Base-by-base conservation (phyloP, 305 asterid species). In the Rubia occidens region DNA sequence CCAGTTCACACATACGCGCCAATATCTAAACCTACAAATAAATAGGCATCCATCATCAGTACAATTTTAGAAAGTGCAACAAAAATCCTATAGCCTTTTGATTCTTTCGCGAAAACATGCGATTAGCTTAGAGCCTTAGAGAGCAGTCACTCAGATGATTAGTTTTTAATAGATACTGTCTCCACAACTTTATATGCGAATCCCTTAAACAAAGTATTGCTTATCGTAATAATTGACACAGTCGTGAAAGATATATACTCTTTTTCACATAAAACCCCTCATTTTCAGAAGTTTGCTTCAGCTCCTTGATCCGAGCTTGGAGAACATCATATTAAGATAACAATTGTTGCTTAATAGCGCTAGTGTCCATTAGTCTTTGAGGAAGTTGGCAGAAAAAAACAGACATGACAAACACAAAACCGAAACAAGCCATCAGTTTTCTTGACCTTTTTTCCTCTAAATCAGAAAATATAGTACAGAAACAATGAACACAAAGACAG, bases 1-100 rank as follows among this genome's bases (percentile, higher is more conserved):
- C 95, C 77, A 93, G 64, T 71, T 90, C 97, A 83, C 93, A 87
- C 98, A 93, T 88, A 43, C 97, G 97, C 72, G 96, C 97, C 69
- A 93, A 81, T 95, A 93, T 90, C 97, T 97, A 93, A 64, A 93
- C 88, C 98, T 90, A 71, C 26, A 59, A 76, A 73, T 59, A 14
- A 58, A 35, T 49, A 62, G 56, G 3, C 62, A 67, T 60, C 61
- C 32, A 56, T 29, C 72, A 60, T 43, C 17, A 58, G 37, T 11
- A 44, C 59, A 20, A 9, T 15, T 42, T 51, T 10, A 45, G 15
- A 64, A 13, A 39, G 1, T 51, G 40, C 49, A 42, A 44, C 1
- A 14, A 54, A 71, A 4, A 51, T 71, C 74, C 8, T 62, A 20
- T 11, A 60, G 63, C 5, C 3, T 18, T 21, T 62, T 64, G 32